These are phyloP conservation scores for Hansenula lynferdii DNA, from an alignment of 1,139 yeast genomes.

Conservation along the genomic window DNA sequence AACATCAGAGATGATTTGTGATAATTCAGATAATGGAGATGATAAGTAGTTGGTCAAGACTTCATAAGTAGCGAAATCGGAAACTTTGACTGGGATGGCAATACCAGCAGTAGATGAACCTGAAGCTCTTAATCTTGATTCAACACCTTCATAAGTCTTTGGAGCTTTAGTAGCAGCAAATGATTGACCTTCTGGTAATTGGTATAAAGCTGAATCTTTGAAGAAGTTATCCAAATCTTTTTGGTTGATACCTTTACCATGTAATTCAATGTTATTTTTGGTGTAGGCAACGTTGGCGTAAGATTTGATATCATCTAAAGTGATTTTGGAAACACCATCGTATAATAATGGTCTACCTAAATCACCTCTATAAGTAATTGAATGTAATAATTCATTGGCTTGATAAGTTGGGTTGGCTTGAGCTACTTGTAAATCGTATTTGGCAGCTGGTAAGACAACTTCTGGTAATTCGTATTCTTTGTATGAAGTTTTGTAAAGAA, in stretches of 20 bases:
- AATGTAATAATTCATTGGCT: slow-evolving; percentile 79
- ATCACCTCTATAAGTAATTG: slow-evolving; percentile 80
- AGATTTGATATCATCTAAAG: slow-evolving; percentile 60
- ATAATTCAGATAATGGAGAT: slow-evolving; percentile 47
- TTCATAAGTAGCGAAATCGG: slow-evolving; percentile 65
- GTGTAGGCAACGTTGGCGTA: slow-evolving; percentile 70
- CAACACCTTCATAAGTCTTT: slow-evolving; percentile 57
- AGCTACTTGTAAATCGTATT: slow-evolving; percentile 49
- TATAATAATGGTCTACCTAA: slow-evolving; percentile 81
- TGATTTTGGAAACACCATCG: slow-evolving; percentile 54
- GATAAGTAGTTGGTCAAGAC: slow-evolving; percentile 73
- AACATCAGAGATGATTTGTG: slow-evolving; percentile 49
- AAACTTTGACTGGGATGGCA: slow-evolving; percentile 69
- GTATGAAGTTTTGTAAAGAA: slow-evolving; percentile 66
- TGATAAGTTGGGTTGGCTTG: slow-evolving; percentile 45
- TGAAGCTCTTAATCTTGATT: slow-evolving; percentile 64
- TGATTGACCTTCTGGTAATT: slow-evolving; percentile 56
- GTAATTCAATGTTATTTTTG: slow-evolving; percentile 64
- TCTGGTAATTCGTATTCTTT: slow-evolving; percentile 81
- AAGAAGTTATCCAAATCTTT: slow-evolving; percentile 68
- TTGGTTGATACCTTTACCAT: slow-evolving; percentile 71
- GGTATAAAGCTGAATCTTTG: slow-evolving; percentile 56
- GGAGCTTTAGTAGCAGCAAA: slow-evolving; percentile 37
- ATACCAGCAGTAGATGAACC: slow-evolving; percentile 73
- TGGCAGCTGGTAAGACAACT: slow-evolving; percentile 76